Percentiles rank a stretch among this genome's conserved stretches.
phyloP scores from a whole-genome alignment of 2,329 filamentous ascomycete species.

The Fusarium nanum region DNA sequence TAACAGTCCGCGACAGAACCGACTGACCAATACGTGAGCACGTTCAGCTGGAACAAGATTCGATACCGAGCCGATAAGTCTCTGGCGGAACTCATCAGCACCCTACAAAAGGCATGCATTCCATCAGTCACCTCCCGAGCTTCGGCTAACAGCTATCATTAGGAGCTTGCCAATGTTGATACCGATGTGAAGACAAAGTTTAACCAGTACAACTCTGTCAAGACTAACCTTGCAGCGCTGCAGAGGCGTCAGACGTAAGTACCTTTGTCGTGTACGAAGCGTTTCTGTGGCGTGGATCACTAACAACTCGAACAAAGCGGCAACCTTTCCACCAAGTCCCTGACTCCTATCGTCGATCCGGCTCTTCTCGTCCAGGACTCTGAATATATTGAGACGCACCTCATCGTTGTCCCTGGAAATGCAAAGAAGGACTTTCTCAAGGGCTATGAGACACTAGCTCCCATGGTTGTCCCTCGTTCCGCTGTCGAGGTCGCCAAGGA shows the following conservation, averaged over 20 bases:
- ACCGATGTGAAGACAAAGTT: constrained; percentile 96
- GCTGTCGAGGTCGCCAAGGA: constrained; percentile 83
- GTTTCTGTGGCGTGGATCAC: neutral
- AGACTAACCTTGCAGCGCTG: constrained; percentile 82
- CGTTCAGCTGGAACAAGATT: constrained; percentile 96
- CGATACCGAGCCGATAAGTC: constrained; percentile 95
- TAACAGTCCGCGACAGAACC: constrained; percentile 72
- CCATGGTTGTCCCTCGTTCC: constrained; percentile 94
- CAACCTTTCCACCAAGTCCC: constrained; percentile 92
- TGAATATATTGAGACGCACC: constrained; percentile 96
- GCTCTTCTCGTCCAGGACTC: constrained; percentile 85
- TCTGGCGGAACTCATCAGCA: constrained; percentile 86
- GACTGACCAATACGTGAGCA: constrained; percentile 91
- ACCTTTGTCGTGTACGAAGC: neutral
- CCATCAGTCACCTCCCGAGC: neutral
- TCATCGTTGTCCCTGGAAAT: constrained; percentile 86
- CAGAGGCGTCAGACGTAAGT: constrained; percentile 88
- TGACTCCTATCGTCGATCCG: constrained; percentile 88
- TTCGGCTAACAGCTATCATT: constrained; percentile 15
- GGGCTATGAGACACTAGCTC: constrained; percentile 86
- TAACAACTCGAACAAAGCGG: constrained; percentile 65
- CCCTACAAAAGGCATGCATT: constrained; percentile 79
- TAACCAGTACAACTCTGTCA: constrained; percentile 92
- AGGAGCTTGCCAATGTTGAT: constrained; percentile 93
- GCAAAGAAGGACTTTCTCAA: constrained; percentile 88